Percentiles rank a stretch among this genome's conserved stretches.
Evolutionary conservation across 352 stramenopile species (phyloP).

Genomic region (Globisporangium parvum): DNA sequence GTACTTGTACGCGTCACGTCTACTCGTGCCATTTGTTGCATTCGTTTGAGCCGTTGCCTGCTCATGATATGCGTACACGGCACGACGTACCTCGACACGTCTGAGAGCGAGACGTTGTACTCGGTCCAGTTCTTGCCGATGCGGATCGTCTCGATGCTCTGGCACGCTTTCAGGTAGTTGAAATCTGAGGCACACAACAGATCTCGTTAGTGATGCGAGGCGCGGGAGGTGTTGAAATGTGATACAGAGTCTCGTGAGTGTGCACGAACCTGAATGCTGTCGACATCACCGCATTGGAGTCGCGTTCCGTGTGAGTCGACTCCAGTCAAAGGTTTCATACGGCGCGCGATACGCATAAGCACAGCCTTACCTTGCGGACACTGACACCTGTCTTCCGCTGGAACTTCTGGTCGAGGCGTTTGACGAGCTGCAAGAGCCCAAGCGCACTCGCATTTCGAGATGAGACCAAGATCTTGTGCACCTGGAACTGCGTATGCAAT

Average conservation of each 20-base stretch:
- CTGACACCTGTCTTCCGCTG: slow-evolving; percentile 44
- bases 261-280: slow-evolving; percentile 8
- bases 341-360: no score
- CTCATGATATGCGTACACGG: background rate
- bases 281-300: background rate
- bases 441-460: slow-evolving; percentile 57
- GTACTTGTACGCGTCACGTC: slow-evolving; percentile 57
- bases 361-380: slow-evolving; percentile 50
- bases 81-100: slow-evolving; percentile 17
- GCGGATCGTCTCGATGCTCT: slow-evolving; percentile 59
- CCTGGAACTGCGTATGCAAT: slow-evolving; percentile 65
- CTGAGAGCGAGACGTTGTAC: slow-evolving; percentile 15
- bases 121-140: slow-evolving; percentile 39
- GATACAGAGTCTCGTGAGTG: background rate
- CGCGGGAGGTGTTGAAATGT: background rate
- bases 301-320: background rate
- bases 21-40: slow-evolving; percentile 10
- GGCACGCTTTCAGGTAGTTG: slow-evolving; percentile 61
- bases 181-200: slow-evolving; percentile 44
- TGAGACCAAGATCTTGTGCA: slow-evolving; percentile 61
- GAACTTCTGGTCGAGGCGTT: slow-evolving; percentile 43
- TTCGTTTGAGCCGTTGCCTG: background rate
- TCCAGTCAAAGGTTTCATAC: background rate
- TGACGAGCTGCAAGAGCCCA: slow-evolving; percentile 62
- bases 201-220: background rate